Conservation (phyloP, 2,329 filamentous ascomycete genomes). For the Penicillium sp. region DNA sequence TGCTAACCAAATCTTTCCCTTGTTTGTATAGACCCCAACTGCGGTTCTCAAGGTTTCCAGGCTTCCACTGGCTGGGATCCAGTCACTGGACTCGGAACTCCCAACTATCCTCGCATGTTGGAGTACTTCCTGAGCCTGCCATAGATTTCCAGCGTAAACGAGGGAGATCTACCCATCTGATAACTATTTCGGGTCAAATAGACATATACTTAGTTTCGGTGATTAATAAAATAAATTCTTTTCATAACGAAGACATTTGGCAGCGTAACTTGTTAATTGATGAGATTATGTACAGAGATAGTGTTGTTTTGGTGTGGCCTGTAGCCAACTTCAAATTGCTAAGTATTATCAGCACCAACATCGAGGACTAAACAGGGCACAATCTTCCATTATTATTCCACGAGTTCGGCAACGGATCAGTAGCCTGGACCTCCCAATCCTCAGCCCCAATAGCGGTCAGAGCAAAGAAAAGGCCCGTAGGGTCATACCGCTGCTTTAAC, state of each 20-base stretch:
- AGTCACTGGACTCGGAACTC: conserved; percentile 29
- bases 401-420: background rate
- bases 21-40: conserved; percentile 10
- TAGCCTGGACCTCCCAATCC: conserved; percentile 3
- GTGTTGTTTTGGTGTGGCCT: too few species aligned
- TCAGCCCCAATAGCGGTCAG: background rate
- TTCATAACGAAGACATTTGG: too few species aligned
- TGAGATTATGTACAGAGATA: too few species aligned
- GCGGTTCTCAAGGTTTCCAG: conserved; percentile 8
- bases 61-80: conserved; percentile 27
- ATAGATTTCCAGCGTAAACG: background rate
- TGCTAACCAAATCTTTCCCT: background rate
- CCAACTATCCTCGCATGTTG: conserved; percentile 14
- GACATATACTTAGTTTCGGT: background rate
- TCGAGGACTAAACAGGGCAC: background rate
- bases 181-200: background rate
- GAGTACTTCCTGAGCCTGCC: conserved; percentile 10
- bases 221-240: background rate
- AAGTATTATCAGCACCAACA: too few species aligned
- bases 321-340: too few species aligned
- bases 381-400: background rate
- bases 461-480: conserved; percentile 33
- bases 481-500: conserved; percentile 43
- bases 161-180: background rate
- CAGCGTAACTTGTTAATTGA: too few species aligned